Conservation (phyloP, 768 basidiomycete genomes). For the Polyporus arcularius region DNA sequence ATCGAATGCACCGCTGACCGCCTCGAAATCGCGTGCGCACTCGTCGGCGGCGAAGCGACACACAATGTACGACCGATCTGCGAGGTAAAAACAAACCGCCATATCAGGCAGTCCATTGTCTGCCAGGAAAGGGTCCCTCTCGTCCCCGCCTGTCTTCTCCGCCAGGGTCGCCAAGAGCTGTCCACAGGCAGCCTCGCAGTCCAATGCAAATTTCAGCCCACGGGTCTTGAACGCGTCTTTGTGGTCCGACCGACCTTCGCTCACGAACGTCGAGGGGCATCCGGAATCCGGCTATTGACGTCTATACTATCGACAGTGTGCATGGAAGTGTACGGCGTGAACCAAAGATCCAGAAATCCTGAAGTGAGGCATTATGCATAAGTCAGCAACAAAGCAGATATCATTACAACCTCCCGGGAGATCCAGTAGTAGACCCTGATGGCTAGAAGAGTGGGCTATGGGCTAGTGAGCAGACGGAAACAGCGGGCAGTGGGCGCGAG, state of each 20-base stretch:
- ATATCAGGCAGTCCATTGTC: background rate
- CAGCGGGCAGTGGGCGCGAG: no score
- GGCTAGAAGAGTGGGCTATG: background rate
- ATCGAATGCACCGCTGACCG: background rate
- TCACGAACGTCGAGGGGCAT: no score
- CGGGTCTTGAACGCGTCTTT: no score
- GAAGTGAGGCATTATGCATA: slow-evolving; percentile 14
- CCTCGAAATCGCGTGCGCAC: background rate
- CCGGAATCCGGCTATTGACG: no score
- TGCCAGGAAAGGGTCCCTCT: background rate
- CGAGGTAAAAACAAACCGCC: background rate
- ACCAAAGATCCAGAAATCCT: slow-evolving; percentile 10
- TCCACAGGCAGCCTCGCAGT: background rate
- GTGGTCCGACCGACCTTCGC: no score
- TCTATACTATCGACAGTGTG: background rate
- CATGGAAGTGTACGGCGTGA: slow-evolving; percentile 1
- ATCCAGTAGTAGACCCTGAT: slow-evolving; percentile 8
- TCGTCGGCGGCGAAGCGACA: background rate
- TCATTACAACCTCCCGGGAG: slow-evolving; percentile 13
- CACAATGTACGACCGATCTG: background rate
- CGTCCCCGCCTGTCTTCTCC: background rate
- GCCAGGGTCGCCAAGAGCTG: background rate
- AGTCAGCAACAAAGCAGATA: slow-evolving; percentile 11
- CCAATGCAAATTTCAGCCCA: background rate
- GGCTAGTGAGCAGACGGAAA: background rate